Evolutionary conservation across 176 grass and related monocot genomes (phyloP), one percentile per base, ranked within the genome.

Genomic region (Oryza glaberrima): DNA sequence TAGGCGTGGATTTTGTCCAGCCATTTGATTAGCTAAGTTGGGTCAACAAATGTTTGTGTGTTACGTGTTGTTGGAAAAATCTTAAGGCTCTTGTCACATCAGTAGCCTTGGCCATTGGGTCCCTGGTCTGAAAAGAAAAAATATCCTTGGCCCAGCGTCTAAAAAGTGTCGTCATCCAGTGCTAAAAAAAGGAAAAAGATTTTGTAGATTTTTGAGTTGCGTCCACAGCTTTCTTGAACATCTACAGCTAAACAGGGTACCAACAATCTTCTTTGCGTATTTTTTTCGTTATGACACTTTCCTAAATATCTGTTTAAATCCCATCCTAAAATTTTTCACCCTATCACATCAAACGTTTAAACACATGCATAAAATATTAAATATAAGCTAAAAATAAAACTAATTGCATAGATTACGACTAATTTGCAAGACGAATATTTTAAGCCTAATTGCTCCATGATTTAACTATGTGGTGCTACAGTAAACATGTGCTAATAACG

Each of bases 1-100:
- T 52, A 46, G 22, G 35, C 44, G 32, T 58, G 3, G 56, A 23
- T 64, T 74, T 70, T 70, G 65, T 63, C 75, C 36, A 34, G 15
- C 46, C 75, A 79, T 70, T 83, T 69, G 61, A 38, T 79, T 87
- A 64, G 77, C 63, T n/a, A 25, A 32, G 81, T 65, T 87, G 60
- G 65, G 71, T 84, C 85, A 84, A 80, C 76, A 76, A 80, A 79
- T 84, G 64, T 5, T 7, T 19, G 10, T 56, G 38, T 45, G 34
- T 63, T 82, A 47, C 4, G 30, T 54, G 8, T 16, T 36, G 38
- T 63, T 15, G 11, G 47, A 83, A 52, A 52, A 52, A 67, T n/a
- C 22, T 28, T 22, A 70, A 44, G 65, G 48, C 4, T 34, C 16
- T 30, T 26, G 70, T 52, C 81, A 68, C 28, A 26, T 72, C 34